Evolutionary conservation across 352 stramenopile genomes (phyloP), one percentile per base, ranked within the genome.

Genomic region (Pythium chondricola): DNA sequence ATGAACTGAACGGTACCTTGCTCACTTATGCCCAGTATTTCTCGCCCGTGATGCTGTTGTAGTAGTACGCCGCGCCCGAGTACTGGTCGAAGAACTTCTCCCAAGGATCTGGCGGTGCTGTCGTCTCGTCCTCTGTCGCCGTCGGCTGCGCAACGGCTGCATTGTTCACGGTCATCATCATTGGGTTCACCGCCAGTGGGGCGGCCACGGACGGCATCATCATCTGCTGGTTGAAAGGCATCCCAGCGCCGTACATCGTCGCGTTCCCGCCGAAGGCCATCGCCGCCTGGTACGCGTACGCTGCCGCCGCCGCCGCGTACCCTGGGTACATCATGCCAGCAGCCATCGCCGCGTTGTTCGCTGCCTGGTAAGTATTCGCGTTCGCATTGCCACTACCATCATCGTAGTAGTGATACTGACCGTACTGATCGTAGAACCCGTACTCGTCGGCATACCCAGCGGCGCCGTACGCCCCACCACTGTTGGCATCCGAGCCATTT

Each of bases 41-140:
- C 43, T 95, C 83, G 26, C 82, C 83, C 20, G 83, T 95, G 54
- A 89, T 67, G 63, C 64, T 84, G 67, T 95, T 95, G 72, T 91
- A 95, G 64, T 89, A 95, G 57, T 93, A 95, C 2, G 80, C 69
- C 11, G 80, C 72, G 11, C 83, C 83, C 1, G 75, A 88, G 64
- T 81, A 85, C 55, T 95, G 83, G 58, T 95, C 85, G 27, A 88
- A 85, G 63, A 87, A 89, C 42, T 94, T 84, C 14, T 86, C 70
- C 83, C 83, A 95, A 22, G 76, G 73, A 56, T 88, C 75, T 2
- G 71, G 67, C 5, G 73, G 73, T 10, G 65, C 58, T 17, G 43
- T 17, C n/a, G 41, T 32, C 4, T 48, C 46, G 16, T 14, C 13
- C 1, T 14, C 17, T 11, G 24, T 44, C 22, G 38, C 17, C 10